Evolutionary conservation across 495 filamentous ascomycete genomes (phyloP).

Genomic region (Penicillium angulare): DNA sequence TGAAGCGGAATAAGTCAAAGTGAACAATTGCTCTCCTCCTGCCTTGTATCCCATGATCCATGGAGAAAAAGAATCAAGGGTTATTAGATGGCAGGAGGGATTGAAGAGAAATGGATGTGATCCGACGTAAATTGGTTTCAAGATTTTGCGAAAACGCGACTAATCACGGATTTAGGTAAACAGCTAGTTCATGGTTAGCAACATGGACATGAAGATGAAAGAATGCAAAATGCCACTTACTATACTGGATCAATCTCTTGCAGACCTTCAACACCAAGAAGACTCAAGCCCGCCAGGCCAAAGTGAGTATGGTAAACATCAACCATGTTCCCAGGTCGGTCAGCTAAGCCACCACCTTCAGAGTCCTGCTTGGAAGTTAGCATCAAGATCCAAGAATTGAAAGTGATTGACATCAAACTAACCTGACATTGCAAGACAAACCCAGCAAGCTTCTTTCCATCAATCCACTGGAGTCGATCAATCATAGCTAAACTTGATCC

Average conservation of each 20-base stretch:
- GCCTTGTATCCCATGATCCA: constrained; percentile 71
- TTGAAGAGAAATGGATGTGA: not conserved
- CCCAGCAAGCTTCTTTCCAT: constrained; percentile 66
- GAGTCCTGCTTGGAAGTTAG: constrained; percentile 57
- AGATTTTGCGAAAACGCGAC: constrained; percentile 47
- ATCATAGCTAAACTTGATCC: constrained; percentile 86
- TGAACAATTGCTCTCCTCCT: constrained; percentile 59
- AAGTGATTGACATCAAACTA: constrained; percentile 9
- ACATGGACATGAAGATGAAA: not conserved
- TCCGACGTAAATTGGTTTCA: not conserved
- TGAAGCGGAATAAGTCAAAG: constrained; percentile 52
- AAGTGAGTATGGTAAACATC: constrained; percentile 97
- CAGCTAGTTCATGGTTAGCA: constrained; percentile 46
- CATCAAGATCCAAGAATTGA: not conserved
- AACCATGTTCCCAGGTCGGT: constrained; percentile 89
- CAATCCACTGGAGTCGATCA: constrained; percentile 85
- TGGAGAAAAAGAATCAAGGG: constrained; percentile 46
- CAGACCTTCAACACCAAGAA: constrained; percentile 73
- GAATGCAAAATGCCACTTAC: constrained; percentile 47
- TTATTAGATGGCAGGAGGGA: constrained; percentile 75
- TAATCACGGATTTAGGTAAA: constrained; percentile 69
- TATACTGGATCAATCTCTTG: constrained; percentile 84
- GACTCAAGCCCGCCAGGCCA: constrained; percentile 82
- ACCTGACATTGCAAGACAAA: constrained; percentile 86
- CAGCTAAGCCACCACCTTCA: constrained; percentile 80